Base-by-base conservation (phyloP, 495 filamentous ascomycete species). In the Apiosordaria backusii region DNA sequence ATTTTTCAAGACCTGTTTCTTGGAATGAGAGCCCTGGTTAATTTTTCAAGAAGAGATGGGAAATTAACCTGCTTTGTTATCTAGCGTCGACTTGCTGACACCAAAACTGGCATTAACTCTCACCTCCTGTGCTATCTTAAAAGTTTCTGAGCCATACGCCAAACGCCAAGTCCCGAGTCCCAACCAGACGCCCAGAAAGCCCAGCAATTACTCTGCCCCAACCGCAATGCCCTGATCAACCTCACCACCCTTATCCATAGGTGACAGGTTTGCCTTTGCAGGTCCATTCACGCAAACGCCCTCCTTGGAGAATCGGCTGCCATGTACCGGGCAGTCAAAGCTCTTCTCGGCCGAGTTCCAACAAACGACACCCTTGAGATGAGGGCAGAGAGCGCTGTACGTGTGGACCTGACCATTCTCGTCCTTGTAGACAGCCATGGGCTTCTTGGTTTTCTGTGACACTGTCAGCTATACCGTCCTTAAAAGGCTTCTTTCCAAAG, bases 321-420 rank as follows among this genome's bases (percentile, higher is more conserved):
- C 84, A 67, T 88, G 84, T 0, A 87, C 79, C 0, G 79, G 79
- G 60, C 79, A 81, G 66, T 86, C 85, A 77, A 84, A 86, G 61
- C 80, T 81, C 76, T 83, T 85, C 74, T 87, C 85, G 0, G 74
- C 73, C 1, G 66, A 57, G 61, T 87, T 87, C 85, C 85, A 87
- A 61, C 79, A 82, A 0, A 87, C 75, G 0, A 87, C 79, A 1
- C 83, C 85, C 60, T 82, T 74, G 69, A 87, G 61, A 72, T 87
- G 85, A 40, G 86, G 84, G 67, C 85, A 88, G 1, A 87, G 50
- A 0, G 84, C 86, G 26, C 79, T 83, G 68, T 82, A 82, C 65
- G 76, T 78, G 35, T 75, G 74, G 18, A 81, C 76, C 22, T 81
- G 76, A 9, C 84, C 86, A 3, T 78, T 71, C 5, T 83, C 83